Evolutionary conservation across 192 early-diverging fungal species (phyloP).

Genomic region (Pecoramyces ruminantium): DNA sequence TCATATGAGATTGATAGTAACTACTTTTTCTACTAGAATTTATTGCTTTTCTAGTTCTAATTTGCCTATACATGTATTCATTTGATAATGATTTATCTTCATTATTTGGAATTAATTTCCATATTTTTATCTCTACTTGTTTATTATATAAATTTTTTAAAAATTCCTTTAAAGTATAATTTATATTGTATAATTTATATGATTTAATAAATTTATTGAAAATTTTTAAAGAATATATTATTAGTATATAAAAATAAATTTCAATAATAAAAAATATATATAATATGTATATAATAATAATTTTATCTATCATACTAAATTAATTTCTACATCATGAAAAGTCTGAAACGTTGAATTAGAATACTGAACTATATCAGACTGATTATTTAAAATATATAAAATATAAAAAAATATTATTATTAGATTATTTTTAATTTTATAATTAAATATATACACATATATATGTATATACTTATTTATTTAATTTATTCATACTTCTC

Average conservation of each 20-base stretch:
- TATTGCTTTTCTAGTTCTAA: neutral
- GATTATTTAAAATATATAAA: too few relatives aligned
- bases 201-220: too few relatives aligned
- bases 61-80: neutral
- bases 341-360: neutral
- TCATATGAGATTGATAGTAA: neutral
- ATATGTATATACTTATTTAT: too few relatives aligned
- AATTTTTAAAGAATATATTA: too few relatives aligned
- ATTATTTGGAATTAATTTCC: neutral
- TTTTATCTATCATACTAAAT: neutral
- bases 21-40: neutral
- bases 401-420: too few relatives aligned
- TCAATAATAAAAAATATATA: too few relatives aligned
- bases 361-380: neutral
- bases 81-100: neutral
- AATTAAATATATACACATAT: too few relatives aligned
- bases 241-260: too few relatives aligned
- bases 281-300: too few relatives aligned
- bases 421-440: too few relatives aligned
- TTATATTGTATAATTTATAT: too few relatives aligned
- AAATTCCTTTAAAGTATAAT: neutral
- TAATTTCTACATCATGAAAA: neutral
- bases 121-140: neutral
- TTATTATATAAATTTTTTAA: neutral
- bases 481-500: neutral